Base-by-base conservation (phyloP, 805 yeast species). In the Sugiyamaella mastotermitis region DNA sequence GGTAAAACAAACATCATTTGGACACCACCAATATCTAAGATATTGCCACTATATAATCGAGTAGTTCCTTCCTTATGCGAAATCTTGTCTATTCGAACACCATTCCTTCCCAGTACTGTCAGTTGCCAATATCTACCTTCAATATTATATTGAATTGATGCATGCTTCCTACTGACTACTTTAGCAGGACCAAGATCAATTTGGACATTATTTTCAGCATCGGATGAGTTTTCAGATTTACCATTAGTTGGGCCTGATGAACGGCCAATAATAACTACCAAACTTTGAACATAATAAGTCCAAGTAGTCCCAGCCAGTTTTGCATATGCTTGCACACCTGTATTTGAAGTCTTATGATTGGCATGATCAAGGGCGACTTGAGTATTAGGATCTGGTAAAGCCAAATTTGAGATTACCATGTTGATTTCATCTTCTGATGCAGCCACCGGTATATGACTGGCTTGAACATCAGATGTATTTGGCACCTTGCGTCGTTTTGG, bases 1-100 rank as follows among this genome's bases (percentile, higher is more conserved):
- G 99, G 99, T 48, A 92, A 67, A 26, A 92, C 92, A 57, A 92
- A 92, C 94, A 92, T 90, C 97, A 92, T 92, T 62, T 92, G 97
- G 8, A 95, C 87, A 4, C 97, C 97, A 13, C 97, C 97, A 32
- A 92, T 79, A 53, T 92, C 99, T 41, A 92, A 62, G 13, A 92
- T 77, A 29, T 90, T 83, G n/a, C 98, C 98, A 1, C 94, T 80
- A 37, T 73, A 71, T 40, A 92, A 69, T 9, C 78, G 43, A 2
- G 72, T 68, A 10, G 21, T 20, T 9, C 56, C 51, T 7, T 65
- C 68, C 19, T 60, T 61, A 27, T 66, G 57, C 29, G 71, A 60
- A n/a, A 58, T 62, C 21, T 85, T 83, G 63, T 92, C 95, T 18
- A 92, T 77, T 52, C 88, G 80, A 18, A 95, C 85, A 20, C 98